phyloP scores from a whole-genome alignment of 2,329 filamentous ascomycete species.

The Paecilomyces dactylethromorphus region DNA sequence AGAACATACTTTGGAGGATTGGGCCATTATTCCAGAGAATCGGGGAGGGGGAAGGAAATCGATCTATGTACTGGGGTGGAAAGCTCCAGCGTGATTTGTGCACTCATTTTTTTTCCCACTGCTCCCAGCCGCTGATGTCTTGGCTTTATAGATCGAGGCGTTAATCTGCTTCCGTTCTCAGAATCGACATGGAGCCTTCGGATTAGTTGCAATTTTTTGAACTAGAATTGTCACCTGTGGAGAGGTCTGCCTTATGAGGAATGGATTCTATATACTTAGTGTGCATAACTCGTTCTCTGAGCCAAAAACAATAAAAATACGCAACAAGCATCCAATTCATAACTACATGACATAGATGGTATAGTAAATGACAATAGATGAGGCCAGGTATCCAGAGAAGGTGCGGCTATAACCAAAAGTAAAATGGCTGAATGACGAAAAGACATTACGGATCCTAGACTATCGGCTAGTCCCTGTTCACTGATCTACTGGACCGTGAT shows the following conservation, averaged over 20 bases:
- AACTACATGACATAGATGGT: not conserved
- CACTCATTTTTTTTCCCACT: not conserved
- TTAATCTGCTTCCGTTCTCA: no score
- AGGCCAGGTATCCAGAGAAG: no score
- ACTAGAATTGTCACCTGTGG: not conserved
- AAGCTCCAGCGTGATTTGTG: not conserved
- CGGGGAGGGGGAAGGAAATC: conserved; percentile 15
- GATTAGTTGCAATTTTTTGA: not conserved
- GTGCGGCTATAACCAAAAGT: not conserved
- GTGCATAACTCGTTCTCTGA: not conserved
- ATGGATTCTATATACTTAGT: not conserved
- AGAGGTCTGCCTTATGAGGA: not conserved
- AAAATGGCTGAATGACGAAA: not conserved
- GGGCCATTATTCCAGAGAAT: conserved; percentile 5
- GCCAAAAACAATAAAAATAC: not conserved
- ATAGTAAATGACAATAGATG: not conserved
- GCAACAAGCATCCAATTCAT: not conserved
- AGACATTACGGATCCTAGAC: not conserved
- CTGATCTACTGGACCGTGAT: not conserved
- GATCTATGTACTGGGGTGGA: conserved; percentile 11
- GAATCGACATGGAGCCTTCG: no score
- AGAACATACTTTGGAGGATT: conserved; percentile 12
- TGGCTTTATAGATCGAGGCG: not conserved
- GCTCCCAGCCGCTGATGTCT: not conserved
- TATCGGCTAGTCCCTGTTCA: not conserved